Percentiles rank a stretch among this genome's conserved stretches.
These are phyloP conservation scores for Oryza coarctata DNA, from an alignment of 176 grass and related monocot species.

Conservation along the genomic window DNA sequence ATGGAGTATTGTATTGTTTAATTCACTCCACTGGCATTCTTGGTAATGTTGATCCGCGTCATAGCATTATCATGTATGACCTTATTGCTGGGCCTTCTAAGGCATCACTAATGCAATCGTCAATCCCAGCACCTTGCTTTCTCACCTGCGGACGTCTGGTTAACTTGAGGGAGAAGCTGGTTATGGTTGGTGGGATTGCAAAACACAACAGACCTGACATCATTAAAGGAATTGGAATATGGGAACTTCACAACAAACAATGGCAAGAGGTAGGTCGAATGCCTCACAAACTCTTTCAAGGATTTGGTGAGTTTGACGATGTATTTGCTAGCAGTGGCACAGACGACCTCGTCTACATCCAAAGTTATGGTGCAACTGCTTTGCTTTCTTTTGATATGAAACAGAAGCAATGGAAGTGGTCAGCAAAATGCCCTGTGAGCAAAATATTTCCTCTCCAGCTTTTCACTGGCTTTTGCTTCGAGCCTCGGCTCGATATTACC, in stretches of 20 bases:
- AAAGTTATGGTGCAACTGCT: conserved; percentile 84
- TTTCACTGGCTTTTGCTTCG: conserved; percentile 94
- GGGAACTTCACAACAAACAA: conserved; percentile 67
- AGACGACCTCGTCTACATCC: conserved; percentile 78
- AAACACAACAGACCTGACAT: conserved; percentile 91
- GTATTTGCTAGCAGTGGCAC: conserved; percentile 83
- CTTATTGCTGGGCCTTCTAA: conserved; percentile 33
- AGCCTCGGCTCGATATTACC: conserved; percentile 76
- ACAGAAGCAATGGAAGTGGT: conserved; percentile 85
- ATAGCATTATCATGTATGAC: conserved; percentile 76
- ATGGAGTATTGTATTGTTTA: conserved; percentile 75
- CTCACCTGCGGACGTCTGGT: conserved; percentile 85
- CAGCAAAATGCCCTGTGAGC: conserved; percentile 72
- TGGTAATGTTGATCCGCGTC: conserved; percentile 61
- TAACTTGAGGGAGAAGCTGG: conserved; percentile 71
- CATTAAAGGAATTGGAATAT: conserved; percentile 93
- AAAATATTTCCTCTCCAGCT: conserved; percentile 91
- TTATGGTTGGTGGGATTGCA: conserved; percentile 90
- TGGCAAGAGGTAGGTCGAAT: conserved; percentile 79
- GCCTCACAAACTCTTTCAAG: conserved; percentile 96
- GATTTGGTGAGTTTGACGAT: conserved; percentile 91
- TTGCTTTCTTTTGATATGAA: conserved; percentile 80
- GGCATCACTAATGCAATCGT: conserved; percentile 42
- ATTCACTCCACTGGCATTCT: conserved; percentile 84
- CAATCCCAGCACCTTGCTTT: conserved; percentile 62